Evolutionary conservation across 768 basidiomycete genomes (phyloP).

Genomic region (Mycena olivaceomarginata): DNA sequence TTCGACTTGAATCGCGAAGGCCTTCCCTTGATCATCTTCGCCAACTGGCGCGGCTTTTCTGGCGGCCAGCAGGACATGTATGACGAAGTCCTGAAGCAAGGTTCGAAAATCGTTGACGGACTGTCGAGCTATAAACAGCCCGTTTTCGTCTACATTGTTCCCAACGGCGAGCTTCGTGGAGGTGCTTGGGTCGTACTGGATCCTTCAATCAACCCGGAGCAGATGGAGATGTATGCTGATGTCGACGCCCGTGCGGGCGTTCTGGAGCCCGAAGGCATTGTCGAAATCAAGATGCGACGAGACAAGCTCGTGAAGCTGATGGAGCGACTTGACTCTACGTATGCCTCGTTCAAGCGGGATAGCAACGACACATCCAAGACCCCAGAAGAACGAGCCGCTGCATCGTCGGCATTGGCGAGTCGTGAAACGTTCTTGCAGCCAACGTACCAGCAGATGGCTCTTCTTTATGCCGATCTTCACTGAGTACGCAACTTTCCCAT

Average conservation of each 20-base stretch:
- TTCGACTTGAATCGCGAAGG: slow-evolving; percentile 99
- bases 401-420: slow-evolving; percentile 79
- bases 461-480: slow-evolving; percentile 97
- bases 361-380: slow-evolving; percentile 86
- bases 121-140: slow-evolving; percentile 98
- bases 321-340: slow-evolving; percentile 93
- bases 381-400: slow-evolving; percentile 83
- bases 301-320: slow-evolving; percentile 94
- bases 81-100: slow-evolving; percentile 97
- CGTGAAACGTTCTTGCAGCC: slow-evolving; percentile 91
- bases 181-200: slow-evolving; percentile 99
- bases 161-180: slow-evolving; percentile 98
- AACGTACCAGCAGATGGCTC: slow-evolving; percentile 94
- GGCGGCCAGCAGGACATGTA: slow-evolving; percentile 99
- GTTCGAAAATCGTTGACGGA: slow-evolving; percentile 99
- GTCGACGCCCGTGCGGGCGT: slow-evolving; percentile 97
- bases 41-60: slow-evolving; percentile 99
- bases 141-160: slow-evolving; percentile 98
- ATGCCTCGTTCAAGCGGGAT: slow-evolving; percentile 86
- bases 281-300: slow-evolving; percentile 98
- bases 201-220: slow-evolving; percentile 96
- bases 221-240: slow-evolving; percentile 99
- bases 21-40: slow-evolving; percentile 97
- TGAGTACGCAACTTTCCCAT: slow-evolving; percentile 77
- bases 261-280: slow-evolving; percentile 96